Evolutionary conservation across 768 basidiomycete species (phyloP).

Genomic region (Boletus rubropictus): DNA sequence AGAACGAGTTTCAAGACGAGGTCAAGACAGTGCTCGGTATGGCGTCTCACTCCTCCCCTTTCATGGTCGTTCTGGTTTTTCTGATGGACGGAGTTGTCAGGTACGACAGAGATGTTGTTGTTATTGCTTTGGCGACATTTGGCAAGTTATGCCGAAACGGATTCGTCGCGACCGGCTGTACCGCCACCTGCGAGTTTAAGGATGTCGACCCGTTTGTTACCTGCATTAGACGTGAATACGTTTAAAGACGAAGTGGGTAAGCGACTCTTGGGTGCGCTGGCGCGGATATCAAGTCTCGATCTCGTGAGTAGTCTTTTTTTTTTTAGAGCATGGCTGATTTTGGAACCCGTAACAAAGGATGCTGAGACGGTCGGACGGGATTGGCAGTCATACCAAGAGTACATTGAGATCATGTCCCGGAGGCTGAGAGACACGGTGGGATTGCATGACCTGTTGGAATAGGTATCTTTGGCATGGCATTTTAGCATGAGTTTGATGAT

Average conservation of each 20-base stretch:
- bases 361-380: constrained; percentile 43
- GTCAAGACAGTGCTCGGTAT: constrained; percentile 54
- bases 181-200: constrained; percentile 32
- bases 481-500: background rate
- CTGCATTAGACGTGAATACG: constrained; percentile 49
- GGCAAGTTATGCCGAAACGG: constrained; percentile 49
- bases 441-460: constrained; percentile 39
- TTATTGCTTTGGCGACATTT: constrained; percentile 79
- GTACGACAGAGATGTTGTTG: constrained; percentile 70
- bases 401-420: constrained; percentile 71
- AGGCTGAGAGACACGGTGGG: constrained; percentile 62
- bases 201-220: constrained; percentile 49
- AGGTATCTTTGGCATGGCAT: background rate
- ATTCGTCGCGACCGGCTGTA: constrained; percentile 11
- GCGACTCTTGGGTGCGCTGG: constrained; percentile 50
- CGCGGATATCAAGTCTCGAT: constrained; percentile 49
- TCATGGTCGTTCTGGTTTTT: background rate
- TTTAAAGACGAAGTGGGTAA: constrained; percentile 55
- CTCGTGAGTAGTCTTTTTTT: constrained; percentile 32
- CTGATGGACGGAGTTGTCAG: constrained; percentile 29
- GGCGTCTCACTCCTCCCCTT: background rate
- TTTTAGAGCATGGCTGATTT: background rate
- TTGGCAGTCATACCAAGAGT: constrained; percentile 61
- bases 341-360: constrained; percentile 28
- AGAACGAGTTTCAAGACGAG: constrained; percentile 35